Evolutionary conservation across 164 flowering plant species (phyloP).

Genomic region (Magnolia sinica): DNA sequence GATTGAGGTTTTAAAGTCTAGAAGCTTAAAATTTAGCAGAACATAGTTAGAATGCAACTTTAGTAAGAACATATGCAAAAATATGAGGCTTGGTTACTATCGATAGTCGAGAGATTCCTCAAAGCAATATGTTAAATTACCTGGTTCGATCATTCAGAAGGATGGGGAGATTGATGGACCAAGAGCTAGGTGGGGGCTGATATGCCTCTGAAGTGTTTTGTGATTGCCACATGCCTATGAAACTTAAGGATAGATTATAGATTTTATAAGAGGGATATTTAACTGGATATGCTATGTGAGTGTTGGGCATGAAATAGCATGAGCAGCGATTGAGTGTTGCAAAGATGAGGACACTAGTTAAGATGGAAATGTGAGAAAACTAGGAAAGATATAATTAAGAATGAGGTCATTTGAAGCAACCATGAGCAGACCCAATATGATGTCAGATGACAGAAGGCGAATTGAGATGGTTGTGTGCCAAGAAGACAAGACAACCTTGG

Average conservation of each 20-base stretch:
- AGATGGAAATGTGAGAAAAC: background rate
- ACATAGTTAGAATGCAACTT: too few relatives aligned
- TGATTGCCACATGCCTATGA: background rate
- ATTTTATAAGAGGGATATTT: too few relatives aligned
- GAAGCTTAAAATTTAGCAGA: too few relatives aligned
- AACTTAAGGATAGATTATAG: too few relatives aligned
- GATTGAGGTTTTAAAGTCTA: too few relatives aligned
- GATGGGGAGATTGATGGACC: background rate
- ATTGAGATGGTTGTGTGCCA: too few relatives aligned
- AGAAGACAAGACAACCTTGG: too few relatives aligned
- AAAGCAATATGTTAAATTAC: background rate
- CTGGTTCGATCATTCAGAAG: background rate
- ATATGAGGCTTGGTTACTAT: too few relatives aligned
- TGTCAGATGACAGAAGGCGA: too few relatives aligned
- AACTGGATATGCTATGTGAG: background rate
- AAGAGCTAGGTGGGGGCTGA: background rate
- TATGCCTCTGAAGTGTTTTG: background rate
- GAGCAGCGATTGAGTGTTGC: background rate
- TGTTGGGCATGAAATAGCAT: background rate
- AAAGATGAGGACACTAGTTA: background rate
- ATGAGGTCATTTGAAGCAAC: background rate
- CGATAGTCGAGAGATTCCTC: background rate
- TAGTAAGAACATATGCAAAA: too few relatives aligned
- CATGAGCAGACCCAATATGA: too few relatives aligned
- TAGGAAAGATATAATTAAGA: background rate